Conservation (phyloP, 306 rosid genomes). For the Ochetophila trinervis region DNA sequence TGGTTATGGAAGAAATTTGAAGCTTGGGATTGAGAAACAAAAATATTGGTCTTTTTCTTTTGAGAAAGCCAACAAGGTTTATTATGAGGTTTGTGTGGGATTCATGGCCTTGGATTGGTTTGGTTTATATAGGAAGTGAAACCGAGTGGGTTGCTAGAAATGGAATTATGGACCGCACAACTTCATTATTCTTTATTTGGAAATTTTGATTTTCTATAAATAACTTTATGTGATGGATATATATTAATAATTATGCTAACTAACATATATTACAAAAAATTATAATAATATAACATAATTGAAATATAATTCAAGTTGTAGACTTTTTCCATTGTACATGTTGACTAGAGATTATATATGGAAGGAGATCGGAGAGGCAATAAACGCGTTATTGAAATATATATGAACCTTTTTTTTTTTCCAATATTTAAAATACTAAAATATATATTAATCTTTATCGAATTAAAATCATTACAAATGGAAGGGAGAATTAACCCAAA, state of each 20-base stretch:
- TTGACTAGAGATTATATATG: background rate
- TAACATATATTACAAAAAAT: background rate
- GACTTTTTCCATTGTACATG: background rate
- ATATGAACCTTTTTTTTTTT: too few relatives aligned
- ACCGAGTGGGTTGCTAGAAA: background rate
- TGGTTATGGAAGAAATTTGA: background rate
- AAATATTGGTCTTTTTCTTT: background rate
- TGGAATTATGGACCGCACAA: background rate
- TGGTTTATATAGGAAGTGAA: conserved; percentile 19
- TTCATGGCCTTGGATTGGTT: conserved; percentile 11
- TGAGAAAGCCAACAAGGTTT: too few relatives aligned
- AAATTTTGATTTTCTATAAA: background rate
- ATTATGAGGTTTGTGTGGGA: conserved; percentile 1
- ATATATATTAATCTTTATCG: too few relatives aligned
- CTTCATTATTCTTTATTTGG: background rate
- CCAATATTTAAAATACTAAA: too few relatives aligned
- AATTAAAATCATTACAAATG: too few relatives aligned
- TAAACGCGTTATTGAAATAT: background rate
- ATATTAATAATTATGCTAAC: too few relatives aligned
- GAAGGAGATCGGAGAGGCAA: background rate
- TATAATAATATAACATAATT: background rate
- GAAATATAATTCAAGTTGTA: background rate
- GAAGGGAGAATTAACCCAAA: too few relatives aligned
- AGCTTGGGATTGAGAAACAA: background rate
- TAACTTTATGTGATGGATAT: too few relatives aligned